Evolutionary conservation across 2,329 filamentous ascomycete genomes (phyloP).

Genomic region (Botrytis elliptica): DNA sequence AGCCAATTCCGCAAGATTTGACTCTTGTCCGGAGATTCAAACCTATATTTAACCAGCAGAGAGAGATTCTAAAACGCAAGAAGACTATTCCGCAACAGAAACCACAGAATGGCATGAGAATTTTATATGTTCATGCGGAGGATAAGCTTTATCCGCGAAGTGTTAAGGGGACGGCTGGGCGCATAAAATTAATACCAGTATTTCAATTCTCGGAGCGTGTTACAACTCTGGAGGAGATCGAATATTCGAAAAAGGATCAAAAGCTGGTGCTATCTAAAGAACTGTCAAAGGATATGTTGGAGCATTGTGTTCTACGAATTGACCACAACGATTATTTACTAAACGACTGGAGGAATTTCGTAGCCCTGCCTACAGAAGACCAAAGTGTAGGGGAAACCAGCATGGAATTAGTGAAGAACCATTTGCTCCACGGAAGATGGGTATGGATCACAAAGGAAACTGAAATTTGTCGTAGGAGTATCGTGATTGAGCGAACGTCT

Average conservation of each 20-base stretch:
- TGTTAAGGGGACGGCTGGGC: neutral
- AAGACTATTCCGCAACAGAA: neutral
- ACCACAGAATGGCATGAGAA: neutral
- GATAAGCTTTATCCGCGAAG: neutral
- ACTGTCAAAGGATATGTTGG: neutral
- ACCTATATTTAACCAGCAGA: neutral
- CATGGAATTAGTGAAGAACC: neutral
- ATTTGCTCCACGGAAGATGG: slow-evolving; percentile 16
- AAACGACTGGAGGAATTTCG: neutral
- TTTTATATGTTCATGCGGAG: neutral
- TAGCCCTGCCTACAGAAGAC: neutral
- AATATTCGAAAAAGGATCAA: neutral
- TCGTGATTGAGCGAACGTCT: slow-evolving; percentile 5
- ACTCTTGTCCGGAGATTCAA: neutral
- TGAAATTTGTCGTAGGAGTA: neutral
- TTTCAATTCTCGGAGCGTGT: slow-evolving; percentile 9
- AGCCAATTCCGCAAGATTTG: neutral
- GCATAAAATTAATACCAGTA: neutral
- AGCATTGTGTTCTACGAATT: neutral
- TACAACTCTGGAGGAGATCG: neutral
- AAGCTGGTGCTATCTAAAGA: neutral
- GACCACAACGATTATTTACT: slow-evolving; percentile 14
- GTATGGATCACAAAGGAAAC: slow-evolving; percentile 12
- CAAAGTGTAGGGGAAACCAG: neutral
- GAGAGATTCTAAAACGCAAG: neutral